Evolutionary conservation across 2,329 filamentous ascomycete genomes (phyloP).

Genomic region (Pyrenophora graminea): DNA sequence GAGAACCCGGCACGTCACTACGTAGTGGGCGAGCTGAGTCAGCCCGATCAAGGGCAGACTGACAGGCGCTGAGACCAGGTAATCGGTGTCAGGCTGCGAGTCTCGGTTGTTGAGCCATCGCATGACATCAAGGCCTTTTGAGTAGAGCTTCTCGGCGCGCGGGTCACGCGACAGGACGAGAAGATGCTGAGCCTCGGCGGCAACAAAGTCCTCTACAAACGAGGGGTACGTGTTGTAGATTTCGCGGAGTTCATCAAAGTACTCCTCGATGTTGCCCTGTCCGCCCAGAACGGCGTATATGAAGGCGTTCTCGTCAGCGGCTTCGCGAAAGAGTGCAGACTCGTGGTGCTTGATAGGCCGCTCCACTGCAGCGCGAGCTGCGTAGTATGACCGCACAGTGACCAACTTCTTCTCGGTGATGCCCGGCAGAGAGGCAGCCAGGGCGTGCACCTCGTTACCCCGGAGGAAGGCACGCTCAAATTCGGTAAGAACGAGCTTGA

Average conservation of each 20-base stretch:
- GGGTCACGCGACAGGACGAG: slow-evolving; percentile 81
- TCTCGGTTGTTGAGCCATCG: slow-evolving; percentile 89
- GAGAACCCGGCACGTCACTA: slow-evolving; percentile 88
- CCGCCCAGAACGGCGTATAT: slow-evolving; percentile 96
- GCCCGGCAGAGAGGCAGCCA: slow-evolving; percentile 83
- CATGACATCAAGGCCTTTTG: slow-evolving; percentile 95
- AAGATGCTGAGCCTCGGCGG: slow-evolving; percentile 81
- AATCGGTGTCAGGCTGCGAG: slow-evolving; percentile 89
- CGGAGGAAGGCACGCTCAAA: slow-evolving; percentile 94
- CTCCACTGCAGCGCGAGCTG: slow-evolving; percentile 80
- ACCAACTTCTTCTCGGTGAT: slow-evolving; percentile 91
- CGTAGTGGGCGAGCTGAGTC: slow-evolving; percentile 94
- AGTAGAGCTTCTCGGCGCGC: slow-evolving; percentile 90
- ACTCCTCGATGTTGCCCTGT: slow-evolving; percentile 98
- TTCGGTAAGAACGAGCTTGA: slow-evolving; percentile 91
- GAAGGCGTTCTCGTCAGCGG: slow-evolving; percentile 78
- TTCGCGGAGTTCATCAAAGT: slow-evolving; percentile 95
- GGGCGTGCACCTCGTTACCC: slow-evolving; percentile 93
- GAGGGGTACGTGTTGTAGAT: slow-evolving; percentile 89
- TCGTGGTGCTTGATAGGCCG: slow-evolving; percentile 89
- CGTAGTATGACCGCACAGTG: slow-evolving; percentile 89
- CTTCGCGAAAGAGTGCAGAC: slow-evolving; percentile 88
- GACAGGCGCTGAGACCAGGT: slow-evolving; percentile 59
- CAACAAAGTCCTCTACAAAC: slow-evolving; percentile 85
- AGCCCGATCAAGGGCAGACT: slow-evolving; percentile 95